phyloP scores from a whole-genome alignment of 768 basidiomycete genomes.

The Artomyces pyxidatus region DNA sequence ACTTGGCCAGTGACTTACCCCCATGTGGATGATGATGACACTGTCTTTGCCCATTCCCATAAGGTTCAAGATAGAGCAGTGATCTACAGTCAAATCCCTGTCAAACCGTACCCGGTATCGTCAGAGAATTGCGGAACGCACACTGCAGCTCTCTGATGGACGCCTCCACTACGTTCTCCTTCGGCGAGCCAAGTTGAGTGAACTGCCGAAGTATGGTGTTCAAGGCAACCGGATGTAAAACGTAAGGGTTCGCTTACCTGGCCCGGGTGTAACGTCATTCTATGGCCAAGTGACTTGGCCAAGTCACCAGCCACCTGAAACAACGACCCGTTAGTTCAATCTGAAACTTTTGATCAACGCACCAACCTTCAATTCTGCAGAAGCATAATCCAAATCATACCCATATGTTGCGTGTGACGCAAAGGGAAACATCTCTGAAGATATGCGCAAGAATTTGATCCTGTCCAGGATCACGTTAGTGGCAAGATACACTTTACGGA shows the following conservation, averaged over 20 bases:
- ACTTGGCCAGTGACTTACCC: conserved; percentile 37
- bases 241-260: too few species aligned
- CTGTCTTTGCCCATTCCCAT: conserved; percentile 80
- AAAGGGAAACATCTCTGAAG: conserved; percentile 91
- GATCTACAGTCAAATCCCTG: conserved; percentile 38
- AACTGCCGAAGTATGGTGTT: conserved; percentile 27
- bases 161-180: conserved; percentile 61
- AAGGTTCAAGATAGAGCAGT: conserved; percentile 78
- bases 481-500: not conserved
- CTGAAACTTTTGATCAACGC: not conserved
- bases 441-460: conserved; percentile 83
- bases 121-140: conserved; percentile 16
- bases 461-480: conserved; percentile 21
- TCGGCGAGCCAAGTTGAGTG: conserved; percentile 76
- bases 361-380: conserved; percentile 37
- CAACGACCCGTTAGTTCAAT: conserved; percentile 11
- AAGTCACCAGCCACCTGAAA: conserved; percentile 31
- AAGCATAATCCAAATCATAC: conserved; percentile 74
- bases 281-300: conserved; percentile 41
- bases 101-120: too few species aligned
- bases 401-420: conserved; percentile 77
- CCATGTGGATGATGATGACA: conserved; percentile 81
- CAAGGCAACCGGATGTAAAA: not conserved
- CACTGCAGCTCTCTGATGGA: conserved; percentile 72
- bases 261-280: conserved; percentile 84